Conservation (phyloP, 495 filamentous ascomycete species). For the Penicillium parvum region DNA sequence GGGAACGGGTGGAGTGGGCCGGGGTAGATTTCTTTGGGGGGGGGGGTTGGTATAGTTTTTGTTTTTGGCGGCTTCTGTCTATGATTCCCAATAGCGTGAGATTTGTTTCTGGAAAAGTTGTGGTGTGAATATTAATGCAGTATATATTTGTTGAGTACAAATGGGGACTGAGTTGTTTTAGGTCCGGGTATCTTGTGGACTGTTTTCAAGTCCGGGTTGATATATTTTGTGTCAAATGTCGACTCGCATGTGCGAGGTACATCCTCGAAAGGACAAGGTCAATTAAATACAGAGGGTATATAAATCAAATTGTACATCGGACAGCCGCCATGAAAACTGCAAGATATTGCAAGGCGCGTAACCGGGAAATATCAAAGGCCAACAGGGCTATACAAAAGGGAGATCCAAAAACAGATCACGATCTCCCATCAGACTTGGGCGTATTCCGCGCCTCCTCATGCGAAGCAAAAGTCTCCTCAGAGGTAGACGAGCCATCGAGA, state of each 20-base stretch:
- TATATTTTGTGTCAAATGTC: too few relatives aligned
- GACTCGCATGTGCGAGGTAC: too few relatives aligned
- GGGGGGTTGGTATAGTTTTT: too few relatives aligned
- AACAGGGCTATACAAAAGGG: neutral
- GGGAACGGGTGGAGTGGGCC: conserved; percentile 21
- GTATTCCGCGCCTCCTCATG: neutral
- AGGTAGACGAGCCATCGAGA: conserved; percentile 6
- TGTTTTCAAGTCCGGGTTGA: too few relatives aligned
- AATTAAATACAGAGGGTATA: conserved; percentile 4
- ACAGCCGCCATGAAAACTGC: neutral
- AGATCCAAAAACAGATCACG: neutral
- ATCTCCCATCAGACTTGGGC: neutral
- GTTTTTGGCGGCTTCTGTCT: conserved; percentile 1
- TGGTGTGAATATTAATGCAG: neutral
- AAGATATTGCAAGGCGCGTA: neutral
- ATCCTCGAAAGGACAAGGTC: too few relatives aligned
- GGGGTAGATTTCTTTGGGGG: neutral
- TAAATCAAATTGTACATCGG: neutral
- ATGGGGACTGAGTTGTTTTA: too few relatives aligned
- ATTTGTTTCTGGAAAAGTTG: neutral
- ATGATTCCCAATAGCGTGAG: conserved; percentile 14
- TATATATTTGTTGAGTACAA: neutral
- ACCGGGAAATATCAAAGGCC: neutral
- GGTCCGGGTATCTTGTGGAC: too few relatives aligned
- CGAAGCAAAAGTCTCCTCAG: conserved; percentile 2